Evolutionary conservation across 2,329 filamentous ascomycete species (phyloP).

Genomic region (Hypocrella siamensis): DNA sequence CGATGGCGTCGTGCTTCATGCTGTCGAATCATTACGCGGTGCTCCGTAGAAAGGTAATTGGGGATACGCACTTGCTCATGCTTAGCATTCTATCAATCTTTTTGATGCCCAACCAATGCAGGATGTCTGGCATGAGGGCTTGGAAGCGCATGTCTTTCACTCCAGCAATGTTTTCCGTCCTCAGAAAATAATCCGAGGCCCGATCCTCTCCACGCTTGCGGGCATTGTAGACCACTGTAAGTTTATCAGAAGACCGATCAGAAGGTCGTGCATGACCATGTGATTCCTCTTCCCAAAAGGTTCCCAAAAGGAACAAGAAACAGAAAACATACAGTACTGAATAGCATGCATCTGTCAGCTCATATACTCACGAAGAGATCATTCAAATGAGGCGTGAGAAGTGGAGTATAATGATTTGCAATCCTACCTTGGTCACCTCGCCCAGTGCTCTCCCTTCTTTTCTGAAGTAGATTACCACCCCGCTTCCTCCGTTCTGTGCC

Average conservation of each 20-base stretch:
- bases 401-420: not conserved
- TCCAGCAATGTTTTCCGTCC: conserved; percentile 96
- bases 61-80: conserved; percentile 71
- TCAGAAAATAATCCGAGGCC: conserved; percentile 86
- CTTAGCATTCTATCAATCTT: conserved; percentile 98
- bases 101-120: conserved; percentile 95
- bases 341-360: not conserved
- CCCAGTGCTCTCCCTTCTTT: conserved; percentile 92
- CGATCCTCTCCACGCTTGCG: conserved; percentile 64
- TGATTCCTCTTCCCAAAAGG: not conserved
- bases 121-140: conserved; percentile 91
- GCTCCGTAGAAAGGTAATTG: not conserved
- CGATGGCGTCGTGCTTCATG: conserved; percentile 86
- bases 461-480: conserved; percentile 95
- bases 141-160: conserved; percentile 98
- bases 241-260: conserved; percentile 1
- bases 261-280: not conserved
- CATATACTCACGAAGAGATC: not conserved
- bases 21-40: conserved; percentile 21
- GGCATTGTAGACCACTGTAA: conserved; percentile 54
- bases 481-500: conserved; percentile 83
- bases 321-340: conserved; percentile 32
- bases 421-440: conserved; percentile 80
- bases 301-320: too few relatives aligned
- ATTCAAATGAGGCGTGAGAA: not conserved